phyloP scores from a whole-genome alignment of 169 alveolate genomes.

The Babesia ovata region DNA sequence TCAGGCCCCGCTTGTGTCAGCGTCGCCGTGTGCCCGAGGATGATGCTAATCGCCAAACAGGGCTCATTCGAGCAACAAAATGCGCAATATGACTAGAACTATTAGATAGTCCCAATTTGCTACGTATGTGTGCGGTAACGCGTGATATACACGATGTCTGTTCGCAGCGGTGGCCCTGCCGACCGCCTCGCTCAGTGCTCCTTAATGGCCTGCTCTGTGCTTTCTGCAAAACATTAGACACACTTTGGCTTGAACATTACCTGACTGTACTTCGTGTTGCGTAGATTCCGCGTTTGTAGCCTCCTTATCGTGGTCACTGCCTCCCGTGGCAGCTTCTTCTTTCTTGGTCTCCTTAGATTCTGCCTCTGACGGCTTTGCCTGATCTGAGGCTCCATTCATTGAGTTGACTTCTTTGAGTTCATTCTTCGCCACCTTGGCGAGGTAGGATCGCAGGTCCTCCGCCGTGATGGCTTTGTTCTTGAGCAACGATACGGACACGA shows the following conservation, averaged over 20 bases:
- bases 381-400: background rate
- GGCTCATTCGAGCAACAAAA: too few relatives aligned
- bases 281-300: background rate
- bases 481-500: conserved; percentile 50
- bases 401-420: conserved; percentile 57
- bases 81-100: too few relatives aligned
- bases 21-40: too few relatives aligned
- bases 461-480: conserved; percentile 23
- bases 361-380: background rate
- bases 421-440: conserved; percentile 33
- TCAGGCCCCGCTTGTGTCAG: too few relatives aligned
- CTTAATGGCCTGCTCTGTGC: conserved; percentile 16
- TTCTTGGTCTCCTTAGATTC: background rate
- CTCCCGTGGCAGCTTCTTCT: background rate
- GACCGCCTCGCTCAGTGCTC: conserved; percentile 14
- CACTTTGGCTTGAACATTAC: background rate
- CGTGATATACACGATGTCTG: too few relatives aligned
- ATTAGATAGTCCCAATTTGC: too few relatives aligned
- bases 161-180: too few relatives aligned
- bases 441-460: conserved; percentile 43
- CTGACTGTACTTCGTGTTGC: background rate
- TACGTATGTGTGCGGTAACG: too few relatives aligned
- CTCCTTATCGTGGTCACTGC: background rate
- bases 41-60: too few relatives aligned
- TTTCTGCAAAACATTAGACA: conserved; percentile 11